Evolutionary conservation across 176 grass and related monocot species (phyloP).

Genomic region (sorghum (Sorghum bicolor)): DNA sequence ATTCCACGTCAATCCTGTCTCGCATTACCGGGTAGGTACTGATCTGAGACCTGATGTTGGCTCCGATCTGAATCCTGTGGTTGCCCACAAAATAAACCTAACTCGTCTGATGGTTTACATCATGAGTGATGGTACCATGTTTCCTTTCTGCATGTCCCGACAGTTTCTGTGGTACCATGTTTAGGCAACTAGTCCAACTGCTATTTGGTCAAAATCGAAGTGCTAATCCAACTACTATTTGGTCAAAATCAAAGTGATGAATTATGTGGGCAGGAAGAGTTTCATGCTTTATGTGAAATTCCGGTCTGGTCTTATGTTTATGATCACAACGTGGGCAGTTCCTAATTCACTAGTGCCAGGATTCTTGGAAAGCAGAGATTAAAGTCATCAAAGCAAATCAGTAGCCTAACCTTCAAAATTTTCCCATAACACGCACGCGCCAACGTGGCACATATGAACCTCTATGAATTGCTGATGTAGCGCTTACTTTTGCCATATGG

Average conservation of each 20-base stretch:
- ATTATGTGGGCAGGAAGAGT: neutral
- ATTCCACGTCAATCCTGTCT: neutral
- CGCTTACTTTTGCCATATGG: neutral
- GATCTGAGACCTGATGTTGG: neutral
- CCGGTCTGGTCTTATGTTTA: neutral
- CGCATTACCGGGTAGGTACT: neutral
- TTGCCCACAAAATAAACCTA: neutral
- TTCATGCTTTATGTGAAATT: neutral
- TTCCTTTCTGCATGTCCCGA: neutral
- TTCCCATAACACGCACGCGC: neutral
- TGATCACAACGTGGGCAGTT: neutral
- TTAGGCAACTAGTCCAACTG: neutral
- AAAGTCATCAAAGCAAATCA: neutral
- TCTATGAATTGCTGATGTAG: neutral
- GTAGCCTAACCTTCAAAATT: neutral
- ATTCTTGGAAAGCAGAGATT: constrained; percentile 17
- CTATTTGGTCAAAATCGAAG: neutral
- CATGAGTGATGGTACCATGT: neutral
- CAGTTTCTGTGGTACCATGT: neutral
- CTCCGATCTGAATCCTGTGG: constrained; percentile 7
- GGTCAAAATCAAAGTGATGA: neutral
- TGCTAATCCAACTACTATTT: neutral
- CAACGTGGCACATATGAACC: neutral
- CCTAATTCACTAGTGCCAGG: neutral
- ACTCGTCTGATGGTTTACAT: constrained; percentile 8